A percentile compares a stretch with the other conserved stretches of the same genome.
Evolutionary conservation across 768 basidiomycete genomes (phyloP).

Genomic region (Lactarius psammicola): DNA sequence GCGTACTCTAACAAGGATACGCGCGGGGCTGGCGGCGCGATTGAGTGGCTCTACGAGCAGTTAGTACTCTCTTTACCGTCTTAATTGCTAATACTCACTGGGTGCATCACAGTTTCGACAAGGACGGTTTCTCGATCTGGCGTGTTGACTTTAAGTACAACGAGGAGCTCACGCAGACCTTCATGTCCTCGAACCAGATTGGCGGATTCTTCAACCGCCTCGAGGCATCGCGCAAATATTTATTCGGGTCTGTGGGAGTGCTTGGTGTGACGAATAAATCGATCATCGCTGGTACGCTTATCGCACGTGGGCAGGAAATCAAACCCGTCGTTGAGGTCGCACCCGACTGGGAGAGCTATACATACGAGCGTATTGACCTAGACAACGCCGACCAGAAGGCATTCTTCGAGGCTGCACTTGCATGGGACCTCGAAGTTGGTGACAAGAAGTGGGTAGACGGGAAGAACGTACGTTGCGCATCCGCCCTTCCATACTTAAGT

Average conservation of each 20-base stretch:
- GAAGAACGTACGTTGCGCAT: constrained; percentile 65
- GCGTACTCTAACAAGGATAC: constrained; percentile 99
- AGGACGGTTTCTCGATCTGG: constrained; percentile 87
- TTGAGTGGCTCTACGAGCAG: constrained; percentile 99
- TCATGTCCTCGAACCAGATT: constrained; percentile 95
- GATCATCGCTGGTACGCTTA: constrained; percentile 76
- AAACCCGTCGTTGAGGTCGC: constrained; percentile 72
- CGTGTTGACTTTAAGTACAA: constrained; percentile 97
- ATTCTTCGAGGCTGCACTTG: constrained; percentile 90
- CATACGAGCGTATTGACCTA: constrained; percentile 74
- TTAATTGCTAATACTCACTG: constrained; percentile 16
- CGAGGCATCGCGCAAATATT: constrained; percentile 94
- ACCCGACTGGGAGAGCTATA: constrained; percentile 91
- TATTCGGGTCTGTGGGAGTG: constrained; percentile 92
- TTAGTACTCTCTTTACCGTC: constrained; percentile 40
- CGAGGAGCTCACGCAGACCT: constrained; percentile 84
- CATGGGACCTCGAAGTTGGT: constrained; percentile 89
- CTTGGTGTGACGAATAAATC: constrained; percentile 78
- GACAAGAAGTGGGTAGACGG: constrained; percentile 92
- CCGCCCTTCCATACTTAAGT: background rate
- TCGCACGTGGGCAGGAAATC: constrained; percentile 77
- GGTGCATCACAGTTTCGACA: constrained; percentile 63
- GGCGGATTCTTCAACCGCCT: constrained; percentile 97
- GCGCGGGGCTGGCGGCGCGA: constrained; percentile 69
- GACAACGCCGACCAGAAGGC: constrained; percentile 71